These are phyloP conservation scores for Haplosporangium gracile DNA, from an alignment of 192 early-diverging fungal species.

Conservation along the genomic window DNA sequence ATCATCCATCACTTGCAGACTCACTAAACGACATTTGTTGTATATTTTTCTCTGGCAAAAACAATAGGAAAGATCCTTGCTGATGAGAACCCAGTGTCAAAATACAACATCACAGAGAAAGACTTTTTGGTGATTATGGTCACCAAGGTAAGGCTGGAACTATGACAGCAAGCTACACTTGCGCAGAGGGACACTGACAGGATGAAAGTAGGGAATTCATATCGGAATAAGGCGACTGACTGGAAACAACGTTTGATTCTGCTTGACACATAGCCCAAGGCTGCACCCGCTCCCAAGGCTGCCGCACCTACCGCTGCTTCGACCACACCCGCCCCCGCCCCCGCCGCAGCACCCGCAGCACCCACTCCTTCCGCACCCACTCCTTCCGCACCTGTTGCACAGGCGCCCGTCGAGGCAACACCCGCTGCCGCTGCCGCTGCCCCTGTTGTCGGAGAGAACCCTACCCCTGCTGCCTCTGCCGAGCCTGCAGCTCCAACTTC, in stretches of 20 bases:
- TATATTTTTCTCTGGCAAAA: not conserved
- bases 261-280: conserved; percentile 58
- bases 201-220: not conserved
- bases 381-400: conserved; percentile 57
- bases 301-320: conserved; percentile 39
- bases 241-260: not conserved
- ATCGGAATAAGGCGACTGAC: not conserved
- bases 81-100: conserved; percentile 80
- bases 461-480: conserved; percentile 59
- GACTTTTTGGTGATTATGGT: conserved; percentile 98
- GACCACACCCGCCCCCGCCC: conserved; percentile 27
- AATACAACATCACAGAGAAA: conserved; percentile 87
- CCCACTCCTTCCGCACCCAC: conserved; percentile 57
- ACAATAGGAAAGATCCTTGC: conserved; percentile 87
- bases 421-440: conserved; percentile 55
- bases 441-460: conserved; percentile 54
- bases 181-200: not conserved
- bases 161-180: not conserved
- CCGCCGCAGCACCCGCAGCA: conserved; percentile 34
- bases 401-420: conserved; percentile 34
- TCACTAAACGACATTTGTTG: not conserved
- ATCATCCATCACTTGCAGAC: not conserved
- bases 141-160: conserved; percentile 74
- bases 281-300: conserved; percentile 41
- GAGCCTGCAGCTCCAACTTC: conserved; percentile 54